Evolutionary conservation across 805 yeast species (phyloP).

Genomic region (Tetrapisispora iriomotensis): DNA sequence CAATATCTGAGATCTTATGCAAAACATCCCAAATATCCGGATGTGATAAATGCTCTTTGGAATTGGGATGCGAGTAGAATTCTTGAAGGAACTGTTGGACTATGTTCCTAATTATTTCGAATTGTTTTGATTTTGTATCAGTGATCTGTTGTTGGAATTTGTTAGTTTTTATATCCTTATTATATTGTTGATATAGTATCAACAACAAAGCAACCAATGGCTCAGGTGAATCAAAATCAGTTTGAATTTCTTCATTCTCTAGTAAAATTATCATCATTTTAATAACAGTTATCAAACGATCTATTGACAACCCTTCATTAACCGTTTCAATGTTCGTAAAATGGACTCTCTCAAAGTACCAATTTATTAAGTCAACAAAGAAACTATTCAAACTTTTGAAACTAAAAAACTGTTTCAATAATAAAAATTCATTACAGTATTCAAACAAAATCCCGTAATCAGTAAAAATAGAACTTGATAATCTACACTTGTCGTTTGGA

Average conservation of each 20-base stretch:
- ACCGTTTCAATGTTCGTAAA: neutral
- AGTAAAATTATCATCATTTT: neutral
- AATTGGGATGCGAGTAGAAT: constrained; percentile 7
- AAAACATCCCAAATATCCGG: constrained; percentile 16
- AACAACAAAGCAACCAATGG: constrained; percentile 5
- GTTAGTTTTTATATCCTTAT: neutral
- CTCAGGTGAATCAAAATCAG: constrained; percentile 4
- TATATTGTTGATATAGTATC: neutral
- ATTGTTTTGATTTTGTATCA: neutral
- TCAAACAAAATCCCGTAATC: neutral
- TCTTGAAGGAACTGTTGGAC: constrained; percentile 7
- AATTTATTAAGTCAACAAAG: neutral
- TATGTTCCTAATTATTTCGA: neutral
- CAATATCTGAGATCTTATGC: constrained; percentile 10
- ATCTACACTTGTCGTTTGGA: neutral
- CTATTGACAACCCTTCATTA: neutral
- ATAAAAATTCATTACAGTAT: too few species aligned
- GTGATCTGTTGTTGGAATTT: too few species aligned
- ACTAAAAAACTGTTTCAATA: neutral
- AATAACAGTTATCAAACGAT: neutral
- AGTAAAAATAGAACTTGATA: neutral
- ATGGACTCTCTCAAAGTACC: neutral
- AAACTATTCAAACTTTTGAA: neutral
- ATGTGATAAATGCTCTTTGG: constrained; percentile 11
- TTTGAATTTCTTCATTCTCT: neutral